phyloP scores from a whole-genome alignment of 2,329 filamentous ascomycete genomes.

The Ceratocystis variospora region DNA sequence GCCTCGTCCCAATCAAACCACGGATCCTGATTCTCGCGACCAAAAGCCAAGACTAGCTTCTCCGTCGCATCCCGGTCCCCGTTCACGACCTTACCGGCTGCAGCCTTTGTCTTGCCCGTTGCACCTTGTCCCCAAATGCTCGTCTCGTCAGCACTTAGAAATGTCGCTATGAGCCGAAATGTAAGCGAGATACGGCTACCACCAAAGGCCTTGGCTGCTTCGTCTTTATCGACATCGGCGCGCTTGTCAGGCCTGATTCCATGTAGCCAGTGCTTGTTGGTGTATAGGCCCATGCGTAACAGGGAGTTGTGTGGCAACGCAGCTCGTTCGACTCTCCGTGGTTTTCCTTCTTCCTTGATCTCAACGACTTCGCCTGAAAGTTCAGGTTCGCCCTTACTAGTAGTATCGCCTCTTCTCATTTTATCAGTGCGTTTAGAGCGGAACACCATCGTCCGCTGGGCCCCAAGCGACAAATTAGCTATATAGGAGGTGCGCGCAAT shows the following conservation, averaged over 20 bases:
- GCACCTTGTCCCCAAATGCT: slow-evolving; percentile 90
- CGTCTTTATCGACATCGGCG: slow-evolving; percentile 48
- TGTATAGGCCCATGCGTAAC: slow-evolving; percentile 64
- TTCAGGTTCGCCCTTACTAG: background rate
- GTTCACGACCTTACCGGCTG: slow-evolving; percentile 52
- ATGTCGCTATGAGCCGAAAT: slow-evolving; percentile 81
- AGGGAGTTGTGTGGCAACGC: slow-evolving; percentile 78
- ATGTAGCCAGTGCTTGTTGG: slow-evolving; percentile 82
- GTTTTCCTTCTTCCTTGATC: slow-evolving; percentile 20
- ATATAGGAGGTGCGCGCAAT: slow-evolving; percentile 70
- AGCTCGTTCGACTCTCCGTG: slow-evolving; percentile 50
- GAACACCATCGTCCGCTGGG: slow-evolving; percentile 77
- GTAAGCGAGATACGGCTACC: slow-evolving; percentile 82
- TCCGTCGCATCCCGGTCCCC: slow-evolving; percentile 53
- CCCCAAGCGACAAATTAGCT: slow-evolving; percentile 87
- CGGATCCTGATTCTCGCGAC: slow-evolving; percentile 62
- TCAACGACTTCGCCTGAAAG: slow-evolving; percentile 26
- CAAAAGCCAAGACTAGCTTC: slow-evolving; percentile 63
- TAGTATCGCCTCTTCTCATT: slow-evolving; percentile 21
- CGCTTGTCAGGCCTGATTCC: slow-evolving; percentile 84
- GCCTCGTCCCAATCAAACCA: slow-evolving; percentile 59
- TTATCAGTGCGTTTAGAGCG: slow-evolving; percentile 56
- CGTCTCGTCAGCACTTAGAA: slow-evolving; percentile 48
- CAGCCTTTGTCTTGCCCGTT: slow-evolving; percentile 46
- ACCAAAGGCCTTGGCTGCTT: slow-evolving; percentile 55